Base-by-base conservation (phyloP, 805 yeast species). In the Priceomyces haplophilus region DNA sequence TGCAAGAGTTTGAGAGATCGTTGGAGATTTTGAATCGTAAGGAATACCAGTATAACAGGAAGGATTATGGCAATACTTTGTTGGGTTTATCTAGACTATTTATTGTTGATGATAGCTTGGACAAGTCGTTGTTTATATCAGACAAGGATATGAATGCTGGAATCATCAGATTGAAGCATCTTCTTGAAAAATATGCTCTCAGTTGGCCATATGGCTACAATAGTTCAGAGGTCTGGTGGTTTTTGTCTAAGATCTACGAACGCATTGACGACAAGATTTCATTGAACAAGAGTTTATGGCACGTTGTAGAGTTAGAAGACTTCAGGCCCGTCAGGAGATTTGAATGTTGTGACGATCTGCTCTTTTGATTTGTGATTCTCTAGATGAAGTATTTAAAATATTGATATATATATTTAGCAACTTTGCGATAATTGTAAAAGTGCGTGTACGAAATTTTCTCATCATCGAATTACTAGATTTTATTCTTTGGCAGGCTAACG, bases 171-270 rank as follows among this genome's bases (percentile, higher is more conserved):
- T 58, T 79, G 54, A 75, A 73, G 56, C 70, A 68, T 45, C 62
- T 67, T 42, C 56, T 77, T 41, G 79, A 75, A 47, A 51, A 53
- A 31, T 53, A 54, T 43, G 49, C 69, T 10, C 55, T 61, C 27
- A 55, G 66, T 40, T 65, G 73, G 65, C 76, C 74, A 25, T 55
- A 52, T 39, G 75, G 72, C 6, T 52, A 53, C 49, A 73, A 70
- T 48, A 54, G 54, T 37, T 49, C 72, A 2, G 96, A 88, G 58
- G 71, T 83, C 10, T 84, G 90, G 85, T 83, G 79, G 76, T 75
- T 75, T 42, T 65, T 86, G 44, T 77, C 88, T 1, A 62, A 72
- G 49, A 73, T 85, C 17, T 84, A 84, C 56, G 89, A 82, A 48
- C 65, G 56, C 19, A 63, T 76, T 38, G 80, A 76, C 35, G 85